Evolutionary conservation across 345 rosid species (phyloP), one percentile per base, ranked within the genome.

Genomic region (Sisymbrium altissimum): DNA sequence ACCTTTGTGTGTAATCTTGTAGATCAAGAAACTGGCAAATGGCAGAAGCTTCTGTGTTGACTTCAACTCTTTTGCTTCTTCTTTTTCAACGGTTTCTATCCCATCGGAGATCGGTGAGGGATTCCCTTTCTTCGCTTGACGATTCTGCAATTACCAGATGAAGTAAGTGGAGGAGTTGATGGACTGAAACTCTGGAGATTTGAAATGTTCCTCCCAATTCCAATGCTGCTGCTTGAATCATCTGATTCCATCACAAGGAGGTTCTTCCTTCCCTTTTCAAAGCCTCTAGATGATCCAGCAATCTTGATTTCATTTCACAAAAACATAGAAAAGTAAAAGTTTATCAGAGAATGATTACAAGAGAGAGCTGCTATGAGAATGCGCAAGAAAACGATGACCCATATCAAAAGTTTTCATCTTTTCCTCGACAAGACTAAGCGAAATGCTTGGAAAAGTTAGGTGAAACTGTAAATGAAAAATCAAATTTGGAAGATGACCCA

Each of bases 81-180:
- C 23, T 59, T 23, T 23, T 10, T 1, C 0, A 7, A 45, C 57
- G 0, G n/a, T 33, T 46, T 61, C 59, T 67, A 72, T 73, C 87
- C 96, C 94, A 90, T 83, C 2, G 99, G 99, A 41, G 99, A 84
- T 23, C 99, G 84, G 73, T 96, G 98, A 45, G 99, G 98, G 21
- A 96, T 89, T 25, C 99, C 98, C 88, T 96, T 96, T 81, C 99
- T 86, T 52, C 99, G 82, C 86, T 92, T 96, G 50, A 80, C 83
- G 1, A 84, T 80, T 39, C 88, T 81, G 82, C 74, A 81, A 56
- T 44, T 87, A 53, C 73, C 82, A 4, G 89, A 78, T 6, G 96
- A 87, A 39, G 94, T 92, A 49, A 97, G 97, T 41, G 97, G 96
- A 0, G 96, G 98, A 19, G 98, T 96, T 10, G 96, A 86, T 1